Evolutionary conservation across 2,329 filamentous ascomycete genomes (phyloP).

Genomic region (Aspergillus transmontanensis): DNA sequence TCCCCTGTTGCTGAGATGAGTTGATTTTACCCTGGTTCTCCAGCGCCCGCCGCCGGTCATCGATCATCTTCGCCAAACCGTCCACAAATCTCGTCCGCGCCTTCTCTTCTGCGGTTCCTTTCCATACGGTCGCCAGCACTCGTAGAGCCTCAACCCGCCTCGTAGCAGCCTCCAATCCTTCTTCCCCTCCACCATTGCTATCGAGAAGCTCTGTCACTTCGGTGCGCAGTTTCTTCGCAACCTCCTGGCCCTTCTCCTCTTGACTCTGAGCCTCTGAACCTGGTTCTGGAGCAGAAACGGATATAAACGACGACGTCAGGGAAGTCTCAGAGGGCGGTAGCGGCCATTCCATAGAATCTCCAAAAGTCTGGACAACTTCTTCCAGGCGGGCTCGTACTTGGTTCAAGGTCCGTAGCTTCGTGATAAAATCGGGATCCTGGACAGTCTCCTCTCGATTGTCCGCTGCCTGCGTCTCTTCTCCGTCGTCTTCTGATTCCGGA

Average conservation of each 20-base stretch:
- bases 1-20: constrained; percentile 21
- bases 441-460: constrained; percentile 13
- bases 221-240: constrained; percentile 64
- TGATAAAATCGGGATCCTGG: constrained; percentile 68
- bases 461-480: background rate
- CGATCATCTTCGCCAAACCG: constrained; percentile 75
- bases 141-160: constrained; percentile 76
- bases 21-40: constrained; percentile 44
- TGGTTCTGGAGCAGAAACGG: constrained; percentile 81
- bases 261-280: constrained; percentile 67
- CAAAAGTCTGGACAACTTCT: constrained; percentile 86
- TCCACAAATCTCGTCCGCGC: constrained; percentile 82
- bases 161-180: constrained; percentile 69
- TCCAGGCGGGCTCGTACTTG: constrained; percentile 83
- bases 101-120: constrained; percentile 92
- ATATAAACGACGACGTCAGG: constrained; percentile 81
- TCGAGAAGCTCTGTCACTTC: constrained; percentile 72
- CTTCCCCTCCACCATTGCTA: constrained; percentile 59
- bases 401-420: constrained; percentile 78
- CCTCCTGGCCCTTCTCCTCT: constrained; percentile 84
- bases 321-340: constrained; percentile 86
- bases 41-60: constrained; percentile 63
- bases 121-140: constrained; percentile 80
- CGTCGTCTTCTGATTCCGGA: constrained; percentile 7
- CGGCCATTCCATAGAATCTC: constrained; percentile 93